phyloP scores from a whole-genome alignment of 805 yeast genomes.

The Yamadazyma paraphyllophila region DNA sequence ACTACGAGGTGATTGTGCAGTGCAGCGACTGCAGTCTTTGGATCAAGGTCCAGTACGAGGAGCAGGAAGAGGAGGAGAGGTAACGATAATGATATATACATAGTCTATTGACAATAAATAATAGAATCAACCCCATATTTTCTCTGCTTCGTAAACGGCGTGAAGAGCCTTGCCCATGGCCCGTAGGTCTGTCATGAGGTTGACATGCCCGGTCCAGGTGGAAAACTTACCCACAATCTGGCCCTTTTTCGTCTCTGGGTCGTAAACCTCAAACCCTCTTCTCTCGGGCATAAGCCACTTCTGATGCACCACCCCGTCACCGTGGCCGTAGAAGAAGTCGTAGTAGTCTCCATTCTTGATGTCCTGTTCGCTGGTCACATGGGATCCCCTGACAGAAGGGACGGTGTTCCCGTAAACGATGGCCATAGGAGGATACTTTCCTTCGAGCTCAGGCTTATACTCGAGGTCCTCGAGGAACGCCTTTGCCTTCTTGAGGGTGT shows the following conservation, averaged over 20 bases:
- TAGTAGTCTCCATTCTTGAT: constrained; percentile 70
- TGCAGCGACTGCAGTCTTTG: constrained; percentile 84
- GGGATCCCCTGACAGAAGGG: constrained; percentile 82
- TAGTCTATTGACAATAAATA: too few relatives aligned
- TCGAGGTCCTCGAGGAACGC: constrained; percentile 55
- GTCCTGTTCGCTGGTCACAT: constrained; percentile 60
- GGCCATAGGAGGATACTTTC: constrained; percentile 77
- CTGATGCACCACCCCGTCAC: constrained; percentile 90
- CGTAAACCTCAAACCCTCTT: constrained; percentile 52
- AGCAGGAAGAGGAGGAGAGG: constrained; percentile 19
- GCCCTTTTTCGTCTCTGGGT: constrained; percentile 31
- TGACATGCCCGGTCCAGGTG: constrained; percentile 73
- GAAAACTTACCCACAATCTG: constrained; percentile 67
- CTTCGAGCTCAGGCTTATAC: constrained; percentile 45
- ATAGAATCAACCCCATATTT: constrained; percentile 26
- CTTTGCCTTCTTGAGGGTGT: constrained; percentile 60
- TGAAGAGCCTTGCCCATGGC: constrained; percentile 70
- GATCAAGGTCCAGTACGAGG: constrained; percentile 72
- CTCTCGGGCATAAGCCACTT: constrained; percentile 78
- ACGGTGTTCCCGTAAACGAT: constrained; percentile 77
- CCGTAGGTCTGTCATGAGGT: constrained; percentile 69
- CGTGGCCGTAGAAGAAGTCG: constrained; percentile 81
- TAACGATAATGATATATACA: not conserved
- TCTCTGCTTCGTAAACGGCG: constrained; percentile 62
- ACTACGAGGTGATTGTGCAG: constrained; percentile 68